Conservation (phyloP, 108 stramenopile species). For the Fistulifera pelliculosa region DNA sequence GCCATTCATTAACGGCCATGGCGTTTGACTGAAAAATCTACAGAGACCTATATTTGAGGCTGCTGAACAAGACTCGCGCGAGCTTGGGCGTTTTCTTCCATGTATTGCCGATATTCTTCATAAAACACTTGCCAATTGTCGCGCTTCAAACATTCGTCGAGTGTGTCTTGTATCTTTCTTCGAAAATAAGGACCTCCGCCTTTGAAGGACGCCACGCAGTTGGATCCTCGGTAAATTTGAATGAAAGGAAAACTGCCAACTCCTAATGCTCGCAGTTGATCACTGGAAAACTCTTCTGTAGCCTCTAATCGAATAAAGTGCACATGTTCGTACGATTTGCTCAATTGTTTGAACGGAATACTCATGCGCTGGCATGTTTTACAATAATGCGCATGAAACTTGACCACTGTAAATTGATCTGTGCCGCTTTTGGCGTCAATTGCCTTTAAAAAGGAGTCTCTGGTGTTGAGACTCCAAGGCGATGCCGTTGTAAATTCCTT, state of each 20-base stretch:
- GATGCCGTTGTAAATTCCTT: background rate
- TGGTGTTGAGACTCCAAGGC: background rate
- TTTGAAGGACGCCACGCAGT: slow-evolving; percentile 27
- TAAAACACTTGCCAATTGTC: slow-evolving; percentile 19
- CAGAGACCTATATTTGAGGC: too few species aligned
- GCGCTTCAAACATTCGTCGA: slow-evolving; percentile 13
- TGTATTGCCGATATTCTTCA: slow-evolving; percentile 10
- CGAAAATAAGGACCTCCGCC: slow-evolving; percentile 22
- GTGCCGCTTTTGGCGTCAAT: background rate
- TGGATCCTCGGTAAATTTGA: slow-evolving; percentile 22
- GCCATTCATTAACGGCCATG: too few species aligned
- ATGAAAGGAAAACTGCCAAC: slow-evolving; percentile 27
- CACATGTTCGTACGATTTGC: background rate
- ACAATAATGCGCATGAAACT: slow-evolving; percentile 22
- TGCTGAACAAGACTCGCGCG: background rate
- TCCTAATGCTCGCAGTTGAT: slow-evolving; percentile 15
- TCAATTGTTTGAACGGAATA: background rate
- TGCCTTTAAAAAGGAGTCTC: background rate
- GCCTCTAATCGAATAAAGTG: background rate
- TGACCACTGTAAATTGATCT: slow-evolving; percentile 7
- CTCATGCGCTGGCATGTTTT: slow-evolving; percentile 22
- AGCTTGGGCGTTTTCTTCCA: slow-evolving; percentile 8
- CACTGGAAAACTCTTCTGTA: slow-evolving; percentile 5
- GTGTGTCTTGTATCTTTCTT: slow-evolving; percentile 15
- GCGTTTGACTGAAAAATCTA: too few species aligned